These are phyloP conservation scores for Cyclocybe cylindracea DNA, from an alignment of 768 basidiomycete genomes.

Conservation along the genomic window DNA sequence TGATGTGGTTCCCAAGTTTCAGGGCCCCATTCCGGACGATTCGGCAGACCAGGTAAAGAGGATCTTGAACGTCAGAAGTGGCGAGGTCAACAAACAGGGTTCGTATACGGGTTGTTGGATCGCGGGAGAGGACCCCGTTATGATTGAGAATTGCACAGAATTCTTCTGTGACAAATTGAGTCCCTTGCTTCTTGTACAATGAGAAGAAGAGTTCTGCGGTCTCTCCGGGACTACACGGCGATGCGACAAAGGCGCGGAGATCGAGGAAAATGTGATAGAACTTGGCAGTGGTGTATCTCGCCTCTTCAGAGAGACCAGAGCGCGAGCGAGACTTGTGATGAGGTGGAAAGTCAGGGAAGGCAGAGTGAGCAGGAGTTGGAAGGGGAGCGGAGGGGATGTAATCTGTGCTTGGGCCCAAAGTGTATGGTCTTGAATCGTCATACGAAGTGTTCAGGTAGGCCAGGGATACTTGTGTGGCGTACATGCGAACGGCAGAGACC, in stretches of 20 bases:
- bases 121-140: slow-evolving; percentile 84
- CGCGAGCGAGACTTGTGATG: slow-evolving; percentile 40
- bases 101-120: slow-evolving; percentile 73
- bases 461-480: slow-evolving; percentile 81
- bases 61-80: slow-evolving; percentile 79
- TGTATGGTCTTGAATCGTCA: slow-evolving; percentile 41
- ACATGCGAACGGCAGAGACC: slow-evolving; percentile 91
- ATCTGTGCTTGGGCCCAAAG: slow-evolving; percentile 46
- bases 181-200: slow-evolving; percentile 81
- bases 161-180: slow-evolving; percentile 91
- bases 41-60: slow-evolving; percentile 87
- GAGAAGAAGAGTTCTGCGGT: slow-evolving; percentile 94
- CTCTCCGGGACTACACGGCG: slow-evolving; percentile 87
- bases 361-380: slow-evolving; percentile 68
- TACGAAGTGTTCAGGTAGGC: slow-evolving; percentile 70
- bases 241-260: slow-evolving; percentile 88
- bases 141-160: slow-evolving; percentile 89
- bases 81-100: slow-evolving; percentile 93
- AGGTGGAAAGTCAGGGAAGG: slow-evolving; percentile 60
- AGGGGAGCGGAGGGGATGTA: slow-evolving; percentile 45
- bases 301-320: slow-evolving; percentile 32
- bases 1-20: slow-evolving; percentile 64
- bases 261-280: slow-evolving; percentile 93
- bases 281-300: slow-evolving; percentile 47
- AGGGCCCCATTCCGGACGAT: slow-evolving; percentile 87